A percentile compares a stretch with the other conserved stretches of the same genome.
phyloP scores from a whole-genome alignment of 345 rosid genomes.

The Salix suchowensis region DNA sequence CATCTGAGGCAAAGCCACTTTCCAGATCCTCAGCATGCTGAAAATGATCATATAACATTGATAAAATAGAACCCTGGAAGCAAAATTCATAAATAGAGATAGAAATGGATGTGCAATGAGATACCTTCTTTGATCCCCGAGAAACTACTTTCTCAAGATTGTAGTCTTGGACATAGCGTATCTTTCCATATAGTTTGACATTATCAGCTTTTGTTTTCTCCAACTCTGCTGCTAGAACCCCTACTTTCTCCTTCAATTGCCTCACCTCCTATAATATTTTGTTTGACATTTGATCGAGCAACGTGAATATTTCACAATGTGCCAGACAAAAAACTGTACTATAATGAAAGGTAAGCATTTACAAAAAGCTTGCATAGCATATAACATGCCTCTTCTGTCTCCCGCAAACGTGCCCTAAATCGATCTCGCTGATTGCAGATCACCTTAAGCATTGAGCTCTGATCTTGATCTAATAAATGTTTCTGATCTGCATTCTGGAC shows the following conservation, averaged over 20 bases:
- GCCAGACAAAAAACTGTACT: slow-evolving; percentile 4
- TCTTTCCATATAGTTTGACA: slow-evolving; percentile 91
- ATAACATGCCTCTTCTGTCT: slow-evolving; percentile 79
- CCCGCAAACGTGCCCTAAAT: slow-evolving; percentile 74
- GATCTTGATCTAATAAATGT: slow-evolving; percentile 81
- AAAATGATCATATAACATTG: slow-evolving; percentile 9
- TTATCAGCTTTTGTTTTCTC: slow-evolving; percentile 95
- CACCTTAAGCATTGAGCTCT: slow-evolving; percentile 96
- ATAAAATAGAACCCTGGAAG: slow-evolving; percentile 4
- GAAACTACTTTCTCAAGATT: slow-evolving; percentile 89
- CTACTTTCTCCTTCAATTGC: slow-evolving; percentile 80
- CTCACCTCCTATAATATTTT: slow-evolving; percentile 62
- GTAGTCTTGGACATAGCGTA: slow-evolving; percentile 94
- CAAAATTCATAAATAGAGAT: neutral
- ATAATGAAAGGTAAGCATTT: neutral
- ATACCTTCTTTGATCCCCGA: slow-evolving; percentile 91
- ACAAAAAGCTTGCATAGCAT: neutral
- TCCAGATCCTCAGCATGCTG: slow-evolving; percentile 87
- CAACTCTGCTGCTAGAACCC: slow-evolving; percentile 61
- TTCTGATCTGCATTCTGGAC: slow-evolving; percentile 61
- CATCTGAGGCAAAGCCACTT: slow-evolving; percentile 88
- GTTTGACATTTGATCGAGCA: neutral
- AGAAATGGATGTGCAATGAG: neutral
- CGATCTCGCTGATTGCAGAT: slow-evolving; percentile 94
- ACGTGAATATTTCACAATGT: neutral